phyloP scores from a whole-genome alignment of 257 asterid species.

The Mentha longifolia region DNA sequence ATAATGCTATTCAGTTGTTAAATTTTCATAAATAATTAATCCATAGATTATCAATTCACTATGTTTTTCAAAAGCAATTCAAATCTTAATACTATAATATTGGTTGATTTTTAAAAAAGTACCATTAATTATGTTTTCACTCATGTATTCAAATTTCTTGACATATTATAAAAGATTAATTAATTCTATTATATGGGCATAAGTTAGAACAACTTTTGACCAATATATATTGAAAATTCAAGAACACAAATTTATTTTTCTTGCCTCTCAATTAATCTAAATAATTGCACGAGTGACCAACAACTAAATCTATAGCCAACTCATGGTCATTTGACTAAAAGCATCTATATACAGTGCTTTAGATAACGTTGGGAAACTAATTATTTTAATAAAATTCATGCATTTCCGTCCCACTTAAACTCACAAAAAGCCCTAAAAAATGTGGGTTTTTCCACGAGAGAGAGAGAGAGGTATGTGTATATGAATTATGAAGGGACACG shows the following conservation, averaged over 20 bases:
- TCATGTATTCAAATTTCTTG: neutral
- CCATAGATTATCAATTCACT: no score
- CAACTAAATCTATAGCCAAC: neutral
- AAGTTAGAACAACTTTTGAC: neutral
- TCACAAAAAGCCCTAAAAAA: neutral
- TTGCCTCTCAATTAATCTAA: neutral
- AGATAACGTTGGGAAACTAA: neutral
- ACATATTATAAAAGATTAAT: no score
- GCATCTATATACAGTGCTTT: neutral
- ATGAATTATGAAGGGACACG: conserved; percentile 1
- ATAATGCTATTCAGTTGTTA: no score
- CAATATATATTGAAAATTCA: neutral
- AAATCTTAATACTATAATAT: no score
- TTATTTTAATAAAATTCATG: neutral
- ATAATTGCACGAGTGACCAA: neutral
- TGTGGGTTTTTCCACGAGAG: neutral
- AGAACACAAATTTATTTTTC: neutral
- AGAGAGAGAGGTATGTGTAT: neutral
- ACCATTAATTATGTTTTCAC: neutral
- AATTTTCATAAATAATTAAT: no score
- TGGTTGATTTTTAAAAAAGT: no score
- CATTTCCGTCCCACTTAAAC: conserved; percentile 16
- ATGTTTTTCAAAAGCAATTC: no score
- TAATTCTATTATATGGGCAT: neutral
- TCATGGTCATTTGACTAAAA: conserved; percentile 1